Percentiles rank a stretch among this genome's conserved stretches.
Conservation (phyloP, 164 flowering plant genomes). For the Amborella trichopoda region DNA sequence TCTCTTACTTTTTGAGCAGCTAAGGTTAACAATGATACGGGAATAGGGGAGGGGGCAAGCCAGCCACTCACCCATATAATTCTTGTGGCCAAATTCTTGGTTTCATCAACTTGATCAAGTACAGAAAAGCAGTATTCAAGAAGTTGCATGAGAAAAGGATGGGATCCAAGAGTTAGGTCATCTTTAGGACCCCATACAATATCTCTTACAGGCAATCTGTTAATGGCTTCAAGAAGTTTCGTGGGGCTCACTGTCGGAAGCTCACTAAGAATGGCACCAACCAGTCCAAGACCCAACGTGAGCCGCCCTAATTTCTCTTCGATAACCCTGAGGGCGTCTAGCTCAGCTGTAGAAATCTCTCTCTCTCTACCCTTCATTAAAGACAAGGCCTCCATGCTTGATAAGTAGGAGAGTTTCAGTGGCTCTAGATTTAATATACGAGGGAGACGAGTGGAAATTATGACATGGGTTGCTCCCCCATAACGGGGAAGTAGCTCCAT, state of each 20-base stretch:
- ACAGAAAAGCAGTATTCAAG: conserved; percentile 91
- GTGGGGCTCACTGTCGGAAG: conserved; percentile 84
- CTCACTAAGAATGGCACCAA: conserved; percentile 79
- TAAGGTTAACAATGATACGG: conserved; percentile 39
- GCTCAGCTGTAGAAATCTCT: conserved; percentile 52
- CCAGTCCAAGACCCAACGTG: conserved; percentile 68
- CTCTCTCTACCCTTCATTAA: conserved; percentile 60
- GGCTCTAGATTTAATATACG: conserved; percentile 79
- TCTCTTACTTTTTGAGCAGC: conserved; percentile 64
- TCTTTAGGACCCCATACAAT: conserved; percentile 46
- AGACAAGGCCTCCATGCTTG: conserved; percentile 81
- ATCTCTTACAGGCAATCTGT: conserved; percentile 68
- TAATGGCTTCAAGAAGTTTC: conserved; percentile 66
- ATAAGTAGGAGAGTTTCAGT: conserved; percentile 69
- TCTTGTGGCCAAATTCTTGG: conserved; percentile 70
- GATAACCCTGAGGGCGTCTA: conserved; percentile 59
- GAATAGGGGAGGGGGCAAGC: conserved; percentile 82
- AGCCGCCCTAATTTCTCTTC: conserved; percentile 86
- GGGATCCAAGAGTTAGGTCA: conserved; percentile 28
- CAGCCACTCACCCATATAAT: conserved; percentile 87
- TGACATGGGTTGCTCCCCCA: conserved; percentile 79
- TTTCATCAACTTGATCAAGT: conserved; percentile 93
- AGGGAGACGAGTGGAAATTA: conserved; percentile 75
- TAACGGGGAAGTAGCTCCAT: conserved; percentile 98
- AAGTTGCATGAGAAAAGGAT: conserved; percentile 68